Percentiles rank a stretch among this genome's conserved stretches.
These are phyloP conservation scores for Exophiala lecanii-corni DNA, from an alignment of 2,329 filamentous ascomycete species.

Conservation along the genomic window DNA sequence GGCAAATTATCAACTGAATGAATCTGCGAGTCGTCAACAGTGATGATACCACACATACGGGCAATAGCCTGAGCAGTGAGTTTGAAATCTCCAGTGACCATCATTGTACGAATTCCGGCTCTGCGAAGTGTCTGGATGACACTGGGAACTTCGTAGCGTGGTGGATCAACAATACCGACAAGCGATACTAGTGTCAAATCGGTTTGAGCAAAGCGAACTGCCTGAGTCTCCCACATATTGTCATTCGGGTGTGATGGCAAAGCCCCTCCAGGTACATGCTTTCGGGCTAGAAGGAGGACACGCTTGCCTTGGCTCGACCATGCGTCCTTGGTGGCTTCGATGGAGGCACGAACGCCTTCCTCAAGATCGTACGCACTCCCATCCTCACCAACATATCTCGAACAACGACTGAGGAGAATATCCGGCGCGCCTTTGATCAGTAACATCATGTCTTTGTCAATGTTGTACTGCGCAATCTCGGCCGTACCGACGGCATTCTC, in stretches of 20 bases:
- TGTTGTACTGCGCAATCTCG: slow-evolving; percentile 29
- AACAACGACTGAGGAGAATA: slow-evolving; percentile 62
- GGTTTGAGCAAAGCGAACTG: slow-evolving; percentile 49
- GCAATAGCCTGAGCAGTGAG: slow-evolving; percentile 71
- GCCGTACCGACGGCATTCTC: slow-evolving; percentile 28
- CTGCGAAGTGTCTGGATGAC: slow-evolving; percentile 60
- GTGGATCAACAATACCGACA: slow-evolving; percentile 57
- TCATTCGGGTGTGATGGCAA: slow-evolving; percentile 42
- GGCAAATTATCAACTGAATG: slow-evolving; percentile 53
- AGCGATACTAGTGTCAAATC: slow-evolving; percentile 53
- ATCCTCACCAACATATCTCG: slow-evolving; percentile 51
- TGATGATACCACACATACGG: slow-evolving; percentile 66
- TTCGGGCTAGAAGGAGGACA: slow-evolving; percentile 63
- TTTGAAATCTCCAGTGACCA: slow-evolving; percentile 77
- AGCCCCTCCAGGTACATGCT: slow-evolving; percentile 44
- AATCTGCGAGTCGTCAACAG: slow-evolving; percentile 36
- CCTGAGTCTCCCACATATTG: slow-evolving; percentile 52
- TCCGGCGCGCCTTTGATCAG: slow-evolving; percentile 80
- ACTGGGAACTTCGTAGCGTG: slow-evolving; percentile 55
- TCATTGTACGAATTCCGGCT: slow-evolving; percentile 71
- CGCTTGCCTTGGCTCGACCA: slow-evolving; percentile 67
- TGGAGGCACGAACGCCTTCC: slow-evolving; percentile 38
- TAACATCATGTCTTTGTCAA: slow-evolving; percentile 42
- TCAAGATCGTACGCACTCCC: slow-evolving; percentile 53
- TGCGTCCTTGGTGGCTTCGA: slow-evolving; percentile 59